These are phyloP conservation scores for Neofusicoccum kwambonambiense DNA, from an alignment of 2,329 filamentous ascomycete genomes.

Conservation along the genomic window DNA sequence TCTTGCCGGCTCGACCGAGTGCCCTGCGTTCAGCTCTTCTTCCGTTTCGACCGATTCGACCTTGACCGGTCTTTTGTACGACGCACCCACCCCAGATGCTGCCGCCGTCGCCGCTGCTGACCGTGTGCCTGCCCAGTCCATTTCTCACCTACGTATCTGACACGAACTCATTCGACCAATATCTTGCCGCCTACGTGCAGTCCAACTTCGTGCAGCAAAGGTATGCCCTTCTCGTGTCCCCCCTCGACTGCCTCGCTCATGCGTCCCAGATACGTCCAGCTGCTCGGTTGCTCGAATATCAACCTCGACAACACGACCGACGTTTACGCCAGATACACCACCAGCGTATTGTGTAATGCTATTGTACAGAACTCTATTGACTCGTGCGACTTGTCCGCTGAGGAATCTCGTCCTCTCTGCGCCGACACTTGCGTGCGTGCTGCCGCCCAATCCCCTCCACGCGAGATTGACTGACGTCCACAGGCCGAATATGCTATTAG, in stretches of 20 bases:
- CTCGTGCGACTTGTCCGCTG: conserved; percentile 64
- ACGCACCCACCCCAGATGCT: not conserved
- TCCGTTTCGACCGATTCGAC: conserved; percentile 66
- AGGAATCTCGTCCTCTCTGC: conserved; percentile 72
- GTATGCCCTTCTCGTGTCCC: conserved; percentile 51
- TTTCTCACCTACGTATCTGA: conserved; percentile 83
- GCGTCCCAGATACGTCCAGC: conserved; percentile 67
- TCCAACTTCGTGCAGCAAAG: conserved; percentile 73
- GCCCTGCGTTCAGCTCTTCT: conserved; percentile 69
- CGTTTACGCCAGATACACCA: conserved; percentile 91
- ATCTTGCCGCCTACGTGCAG: conserved; percentile 70
- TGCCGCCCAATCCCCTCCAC: not conserved
- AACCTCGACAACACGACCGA: conserved; percentile 75
- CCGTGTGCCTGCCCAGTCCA: conserved; percentile 55
- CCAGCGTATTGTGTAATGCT: conserved; percentile 86
- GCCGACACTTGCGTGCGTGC: conserved; percentile 78
- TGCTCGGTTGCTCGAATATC: conserved; percentile 77
- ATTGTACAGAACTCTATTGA: conserved; percentile 85
- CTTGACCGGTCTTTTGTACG: conserved; percentile 63
- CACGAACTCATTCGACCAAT: conserved; percentile 71
- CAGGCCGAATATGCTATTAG: conserved; percentile 82
- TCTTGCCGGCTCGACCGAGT: conserved; percentile 66
- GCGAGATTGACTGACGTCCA: conserved; percentile 4
- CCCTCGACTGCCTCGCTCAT: conserved; percentile 21
- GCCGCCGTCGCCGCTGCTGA: conserved; percentile 18